Conservation (phyloP, 1,139 yeast species). For the Saccharomyces pastorianus region DNA sequence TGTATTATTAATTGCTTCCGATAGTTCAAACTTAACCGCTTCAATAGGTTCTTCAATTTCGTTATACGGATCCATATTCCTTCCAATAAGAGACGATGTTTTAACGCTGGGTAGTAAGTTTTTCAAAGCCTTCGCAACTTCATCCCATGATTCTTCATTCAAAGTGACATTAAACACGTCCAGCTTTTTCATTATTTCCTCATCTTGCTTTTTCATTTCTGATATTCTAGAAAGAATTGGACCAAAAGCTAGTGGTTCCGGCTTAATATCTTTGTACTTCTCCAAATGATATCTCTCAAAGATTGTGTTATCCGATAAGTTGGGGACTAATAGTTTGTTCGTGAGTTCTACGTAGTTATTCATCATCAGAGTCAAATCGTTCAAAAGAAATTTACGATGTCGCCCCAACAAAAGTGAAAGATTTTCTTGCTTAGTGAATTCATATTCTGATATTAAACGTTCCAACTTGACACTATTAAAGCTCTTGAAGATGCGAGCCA, state of each 20-base stretch:
- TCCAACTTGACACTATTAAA: constrained; percentile 46
- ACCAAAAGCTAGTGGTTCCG: background rate
- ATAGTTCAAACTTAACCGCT: constrained; percentile 25
- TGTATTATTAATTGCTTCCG: background rate
- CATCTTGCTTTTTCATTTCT: constrained; percentile 28
- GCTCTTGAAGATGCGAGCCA: constrained; percentile 44
- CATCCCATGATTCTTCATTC: constrained; percentile 26
- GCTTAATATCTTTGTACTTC: background rate
- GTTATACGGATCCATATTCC: constrained; percentile 41
- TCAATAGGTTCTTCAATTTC: constrained; percentile 45
- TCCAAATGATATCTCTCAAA: constrained; percentile 1
- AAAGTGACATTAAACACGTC: constrained; percentile 19
- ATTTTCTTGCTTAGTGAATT: constrained; percentile 41
- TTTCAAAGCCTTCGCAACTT: constrained; percentile 20
- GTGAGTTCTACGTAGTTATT: background rate
- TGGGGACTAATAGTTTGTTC: background rate
- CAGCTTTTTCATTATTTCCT: constrained; percentile 20
- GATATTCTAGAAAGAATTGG: constrained; percentile 19
- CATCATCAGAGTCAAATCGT: constrained; percentile 11
- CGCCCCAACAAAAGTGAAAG: constrained; percentile 40
- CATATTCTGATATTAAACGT: constrained; percentile 58
- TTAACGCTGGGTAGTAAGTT: constrained; percentile 26
- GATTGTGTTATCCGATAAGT: background rate
- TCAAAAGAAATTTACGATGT: constrained; percentile 15
- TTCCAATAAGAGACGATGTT: constrained; percentile 20